phyloP scores from a whole-genome alignment of 2,329 filamentous ascomycete genomes.

The Grosmannia serpens region DNA sequence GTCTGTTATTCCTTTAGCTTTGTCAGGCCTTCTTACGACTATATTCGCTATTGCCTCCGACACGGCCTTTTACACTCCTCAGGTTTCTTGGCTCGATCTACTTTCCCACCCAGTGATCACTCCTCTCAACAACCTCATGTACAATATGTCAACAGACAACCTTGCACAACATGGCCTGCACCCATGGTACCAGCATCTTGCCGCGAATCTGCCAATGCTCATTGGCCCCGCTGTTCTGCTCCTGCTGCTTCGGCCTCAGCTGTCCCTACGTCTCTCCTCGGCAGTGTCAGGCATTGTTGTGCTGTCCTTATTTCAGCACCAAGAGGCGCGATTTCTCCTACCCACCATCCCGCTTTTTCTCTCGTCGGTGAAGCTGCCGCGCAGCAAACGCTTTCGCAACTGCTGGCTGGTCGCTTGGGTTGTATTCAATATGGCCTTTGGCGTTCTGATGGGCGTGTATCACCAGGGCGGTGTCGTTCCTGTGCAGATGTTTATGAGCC shows the following conservation, averaged over 20 bases:
- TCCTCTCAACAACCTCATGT: conserved; percentile 65
- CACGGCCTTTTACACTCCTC: conserved; percentile 66
- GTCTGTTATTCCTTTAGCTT: conserved; percentile 50
- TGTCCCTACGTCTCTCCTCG: conserved; percentile 56
- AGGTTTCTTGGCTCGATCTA: conserved; percentile 54
- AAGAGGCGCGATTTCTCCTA: conserved; percentile 68
- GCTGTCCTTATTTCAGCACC: conserved; percentile 65
- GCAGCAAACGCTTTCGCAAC: conserved; percentile 33
- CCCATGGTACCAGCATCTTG: conserved; percentile 65
- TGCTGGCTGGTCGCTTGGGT: conserved; percentile 54
- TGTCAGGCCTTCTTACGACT: conserved; percentile 56
- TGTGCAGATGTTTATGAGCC: conserved; percentile 62
- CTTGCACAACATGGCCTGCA: conserved; percentile 66
- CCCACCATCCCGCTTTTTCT: conserved; percentile 68
- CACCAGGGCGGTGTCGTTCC: conserved; percentile 72
- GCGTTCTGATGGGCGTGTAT: conserved; percentile 66
- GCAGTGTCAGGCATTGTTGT: conserved; percentile 60
- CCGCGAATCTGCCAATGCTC: conserved; percentile 60
- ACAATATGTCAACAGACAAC: conserved; percentile 61
- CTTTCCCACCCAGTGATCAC: conserved; percentile 58
- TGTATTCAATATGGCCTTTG: conserved; percentile 56
- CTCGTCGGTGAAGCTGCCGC: conserved; percentile 59
- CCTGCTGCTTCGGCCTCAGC: conserved; percentile 44
- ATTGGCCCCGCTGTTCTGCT: conserved; percentile 58
- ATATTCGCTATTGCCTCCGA: conserved; percentile 69